phyloP scores from a whole-genome alignment of 1,139 yeast species.

The Zygoascus sp. region DNA sequence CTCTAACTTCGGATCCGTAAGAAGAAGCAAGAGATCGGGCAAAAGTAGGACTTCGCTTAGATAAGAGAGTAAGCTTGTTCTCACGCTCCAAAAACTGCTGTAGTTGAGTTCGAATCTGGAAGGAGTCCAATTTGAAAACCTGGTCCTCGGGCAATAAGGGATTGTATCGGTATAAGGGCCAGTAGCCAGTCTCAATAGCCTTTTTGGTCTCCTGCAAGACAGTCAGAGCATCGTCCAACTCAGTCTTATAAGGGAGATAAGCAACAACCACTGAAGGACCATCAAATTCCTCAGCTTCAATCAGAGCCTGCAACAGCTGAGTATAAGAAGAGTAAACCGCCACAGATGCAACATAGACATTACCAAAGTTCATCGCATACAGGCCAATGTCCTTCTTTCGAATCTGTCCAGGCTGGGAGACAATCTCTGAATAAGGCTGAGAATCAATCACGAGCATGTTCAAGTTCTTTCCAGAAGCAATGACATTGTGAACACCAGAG shows the following conservation, averaged over 20 bases:
- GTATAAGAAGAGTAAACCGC: constrained; percentile 93
- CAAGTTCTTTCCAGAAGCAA: constrained; percentile 69
- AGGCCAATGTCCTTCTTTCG: constrained; percentile 92
- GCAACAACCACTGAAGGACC: constrained; percentile 94
- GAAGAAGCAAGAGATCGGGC: constrained; percentile 67
- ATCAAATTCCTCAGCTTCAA: constrained; percentile 80
- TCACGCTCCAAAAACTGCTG: constrained; percentile 83
- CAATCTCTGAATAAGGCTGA: constrained; percentile 61
- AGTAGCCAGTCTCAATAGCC: constrained; percentile 89
- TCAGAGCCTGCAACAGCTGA: constrained; percentile 80
- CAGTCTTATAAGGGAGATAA: constrained; percentile 71
- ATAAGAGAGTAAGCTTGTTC: constrained; percentile 73
- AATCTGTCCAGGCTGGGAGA: constrained; percentile 28
- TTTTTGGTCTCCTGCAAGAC: constrained; percentile 81
- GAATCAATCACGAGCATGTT: constrained; percentile 87
- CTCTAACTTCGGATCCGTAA: constrained; percentile 56
- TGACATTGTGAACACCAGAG: constrained; percentile 84
- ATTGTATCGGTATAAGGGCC: constrained; percentile 90
- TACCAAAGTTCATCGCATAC: constrained; percentile 92
- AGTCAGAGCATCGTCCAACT: constrained; percentile 63
- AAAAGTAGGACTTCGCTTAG: constrained; percentile 66
- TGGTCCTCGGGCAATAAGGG: constrained; percentile 54
- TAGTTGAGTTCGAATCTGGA: constrained; percentile 71
- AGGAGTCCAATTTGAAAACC: constrained; percentile 75
- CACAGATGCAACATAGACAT: constrained; percentile 88